Percentiles rank a stretch among this genome's conserved stretches.
Conservation (phyloP, 2,329 filamentous ascomycete species). For the Monilinia fructigena region DNA sequence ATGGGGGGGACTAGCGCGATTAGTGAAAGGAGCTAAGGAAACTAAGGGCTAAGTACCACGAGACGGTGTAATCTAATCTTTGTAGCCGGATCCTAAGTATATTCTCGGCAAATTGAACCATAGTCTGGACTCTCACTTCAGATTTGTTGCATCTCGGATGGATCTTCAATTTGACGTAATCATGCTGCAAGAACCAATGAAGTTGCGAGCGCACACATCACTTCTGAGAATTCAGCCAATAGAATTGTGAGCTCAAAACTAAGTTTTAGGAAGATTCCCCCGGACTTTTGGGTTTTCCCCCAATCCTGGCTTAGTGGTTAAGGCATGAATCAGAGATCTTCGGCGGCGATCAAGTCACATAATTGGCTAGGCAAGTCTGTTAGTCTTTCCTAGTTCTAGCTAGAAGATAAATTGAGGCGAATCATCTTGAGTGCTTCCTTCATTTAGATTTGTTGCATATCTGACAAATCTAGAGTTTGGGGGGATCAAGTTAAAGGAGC, state of each 20-base stretch:
- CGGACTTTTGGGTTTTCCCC: too few species aligned
- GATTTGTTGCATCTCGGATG: neutral
- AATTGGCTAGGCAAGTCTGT: neutral
- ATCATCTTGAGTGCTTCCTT: neutral
- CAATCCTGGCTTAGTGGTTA: neutral
- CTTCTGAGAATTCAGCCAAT: neutral
- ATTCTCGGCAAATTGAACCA: neutral
- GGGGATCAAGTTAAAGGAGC: neutral
- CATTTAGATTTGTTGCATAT: neutral
- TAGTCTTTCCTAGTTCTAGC: neutral
- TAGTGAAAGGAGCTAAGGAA: too few species aligned
- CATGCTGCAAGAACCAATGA: neutral
- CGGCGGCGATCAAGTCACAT: neutral
- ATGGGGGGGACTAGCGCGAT: neutral
- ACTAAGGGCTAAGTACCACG: too few species aligned
- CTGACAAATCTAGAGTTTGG: neutral
- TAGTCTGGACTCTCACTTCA: fast-evolving
- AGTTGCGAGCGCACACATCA: neutral
- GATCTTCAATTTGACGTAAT: constrained; percentile 2
- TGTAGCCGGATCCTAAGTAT: too few species aligned
- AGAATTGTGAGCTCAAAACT: neutral
- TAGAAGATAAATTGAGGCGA: too few species aligned
- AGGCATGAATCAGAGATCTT: neutral
- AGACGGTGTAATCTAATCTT: too few species aligned
- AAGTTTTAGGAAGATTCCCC: neutral